Evolutionary conservation across 2,329 filamentous ascomycete genomes (phyloP), one percentile per base, ranked within the genome.

Genomic region (Zalaria obscura): DNA sequence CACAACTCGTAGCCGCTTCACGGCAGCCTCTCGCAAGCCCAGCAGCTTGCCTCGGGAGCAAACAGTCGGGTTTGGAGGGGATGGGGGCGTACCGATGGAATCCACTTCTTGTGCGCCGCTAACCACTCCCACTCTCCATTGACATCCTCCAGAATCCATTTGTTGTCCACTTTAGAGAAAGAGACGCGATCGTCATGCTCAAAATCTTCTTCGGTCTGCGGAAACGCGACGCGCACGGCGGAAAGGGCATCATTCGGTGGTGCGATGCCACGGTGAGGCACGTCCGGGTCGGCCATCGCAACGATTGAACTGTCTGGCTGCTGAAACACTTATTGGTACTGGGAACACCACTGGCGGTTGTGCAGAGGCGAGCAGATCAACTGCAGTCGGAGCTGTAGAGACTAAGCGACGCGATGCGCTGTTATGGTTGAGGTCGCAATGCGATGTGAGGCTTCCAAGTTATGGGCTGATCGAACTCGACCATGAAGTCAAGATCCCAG

Each of bases 111-210:
- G 50, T 78, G 63, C 39, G 69, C 70, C 39, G 72, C 63, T 60
- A 93, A 79, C 65, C 81, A 95, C 58, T 88, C 83, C 65, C 80
- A 93, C 60, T 94, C 88, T 40, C 85, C 86, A 56, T 91, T 79
- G 38, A 87, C 83, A 43, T 84, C 81, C 47, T 93, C 87, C 5
- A 91, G 76, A 40, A 91, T 75, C 65, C 80, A 89, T 57, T 86
- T 89, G 55, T 77, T 72, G 61, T 89, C 81, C 46, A 85, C 69
- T 57, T 76, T 83, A n/a, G 84, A 89, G 65, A 81, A 93, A 4
- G 85, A 89, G 55, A 94, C 83, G 51, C 88, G 82, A 27, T 83
- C 74, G 57, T 94, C 87, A 44, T 66, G 66, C 52, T 81, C 78
- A 57, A 93, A 93, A 38, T 82, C 73, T 43, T 74, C 70, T 9